Evolutionary conservation across 345 rosid genomes (phyloP), one percentile per base, ranked within the genome.

Genomic region (Arabidopsis suecica): DNA sequence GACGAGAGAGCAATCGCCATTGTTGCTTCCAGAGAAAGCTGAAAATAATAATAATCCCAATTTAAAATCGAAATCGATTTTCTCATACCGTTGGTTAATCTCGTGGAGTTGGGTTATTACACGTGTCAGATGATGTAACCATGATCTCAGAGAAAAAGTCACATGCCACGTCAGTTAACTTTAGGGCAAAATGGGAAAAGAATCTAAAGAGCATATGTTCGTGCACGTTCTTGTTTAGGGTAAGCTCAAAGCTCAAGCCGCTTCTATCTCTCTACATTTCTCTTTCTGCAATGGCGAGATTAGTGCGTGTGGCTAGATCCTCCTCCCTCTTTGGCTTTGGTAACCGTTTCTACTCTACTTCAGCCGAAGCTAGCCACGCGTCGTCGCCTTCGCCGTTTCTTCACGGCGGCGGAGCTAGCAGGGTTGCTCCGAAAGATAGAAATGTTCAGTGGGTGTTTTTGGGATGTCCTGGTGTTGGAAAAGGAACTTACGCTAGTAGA

Each of bases 401-500:
- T 68, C 79, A 69, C 71, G 68, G 41, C 66, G 73, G 65, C 28
- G 71, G 68, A 34, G 60, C 80, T 38, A 14, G 70, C 20, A 85
- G 82, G 49, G 72, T 41, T 37, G 86, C 75, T 71, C 81, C 90
- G 3, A 80, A 79, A 59, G 85, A 87, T 40, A 73, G 94, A 61
- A 89, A 86, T 58, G 87, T 95, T 7, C 97, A 95, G 75, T 95
- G 97, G 99, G 90, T 92, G 70, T 95, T 95, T 60, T 86, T 95
- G 2, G 99, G 99, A 5, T 88, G 88, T 59, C 98, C 99, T 0
- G 97, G 97, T 47, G 99, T 95, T 5, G 99, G 99, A 5, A 92
- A 92, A 76, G 99, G 99, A n/a, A 92, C 97, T 1, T 92, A 95
- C 70, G 98, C 98, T n/a, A 87, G 96, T 60, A 91, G 94, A 44